Percentiles rank a stretch among this genome's conserved stretches.
Conservation (phyloP, 495 filamentous ascomycete species). For the Massariosphaeria phaeospora region DNA sequence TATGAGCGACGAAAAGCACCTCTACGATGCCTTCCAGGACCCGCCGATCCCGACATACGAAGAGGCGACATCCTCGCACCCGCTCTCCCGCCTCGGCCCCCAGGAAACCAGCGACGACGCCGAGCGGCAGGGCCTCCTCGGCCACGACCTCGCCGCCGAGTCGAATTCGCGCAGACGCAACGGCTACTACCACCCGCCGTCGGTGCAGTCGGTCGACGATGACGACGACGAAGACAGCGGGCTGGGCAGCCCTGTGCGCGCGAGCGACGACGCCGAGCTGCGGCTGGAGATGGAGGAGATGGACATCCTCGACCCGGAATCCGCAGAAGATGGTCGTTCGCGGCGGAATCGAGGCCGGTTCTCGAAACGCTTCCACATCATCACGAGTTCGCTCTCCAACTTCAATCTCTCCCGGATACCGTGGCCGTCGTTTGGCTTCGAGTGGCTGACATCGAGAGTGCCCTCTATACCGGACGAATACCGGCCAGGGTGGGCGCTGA, state of each 20-base stretch:
- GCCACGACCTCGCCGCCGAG: conserved; percentile 18
- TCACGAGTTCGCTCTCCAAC: conserved; percentile 44
- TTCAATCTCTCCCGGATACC: conserved; percentile 28
- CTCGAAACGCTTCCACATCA: conserved; percentile 52
- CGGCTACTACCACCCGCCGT: conserved; percentile 74
- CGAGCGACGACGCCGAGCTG: conserved; percentile 51
- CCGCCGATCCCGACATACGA: conserved; percentile 93
- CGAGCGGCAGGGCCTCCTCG: conserved; percentile 59
- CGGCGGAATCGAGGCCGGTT: conserved; percentile 40
- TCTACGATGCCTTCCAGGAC: conserved; percentile 51
- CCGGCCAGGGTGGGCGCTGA: conserved; percentile 33
- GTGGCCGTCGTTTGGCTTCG: conserved; percentile 16
- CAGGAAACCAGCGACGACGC: conserved; percentile 53
- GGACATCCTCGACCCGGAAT: conserved; percentile 73
- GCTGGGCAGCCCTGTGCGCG: conserved; percentile 32
- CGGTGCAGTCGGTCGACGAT: conserved; percentile 64
- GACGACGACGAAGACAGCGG: conserved; percentile 52
- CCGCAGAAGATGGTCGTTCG: conserved; percentile 39
- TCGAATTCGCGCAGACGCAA: conserved; percentile 24
- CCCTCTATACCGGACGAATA: conserved; percentile 38
- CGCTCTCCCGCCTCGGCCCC: conserved; percentile 55
- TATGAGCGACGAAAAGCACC: conserved; percentile 35
- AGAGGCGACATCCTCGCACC: conserved; percentile 67
- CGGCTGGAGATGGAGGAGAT: conserved; percentile 82
- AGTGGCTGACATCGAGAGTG: conserved; percentile 17